Evolutionary conservation across 1,284 basidiomycete species (phyloP), one percentile per base, ranked within the genome.

Genomic region (Ceratobasidium papillatum): DNA sequence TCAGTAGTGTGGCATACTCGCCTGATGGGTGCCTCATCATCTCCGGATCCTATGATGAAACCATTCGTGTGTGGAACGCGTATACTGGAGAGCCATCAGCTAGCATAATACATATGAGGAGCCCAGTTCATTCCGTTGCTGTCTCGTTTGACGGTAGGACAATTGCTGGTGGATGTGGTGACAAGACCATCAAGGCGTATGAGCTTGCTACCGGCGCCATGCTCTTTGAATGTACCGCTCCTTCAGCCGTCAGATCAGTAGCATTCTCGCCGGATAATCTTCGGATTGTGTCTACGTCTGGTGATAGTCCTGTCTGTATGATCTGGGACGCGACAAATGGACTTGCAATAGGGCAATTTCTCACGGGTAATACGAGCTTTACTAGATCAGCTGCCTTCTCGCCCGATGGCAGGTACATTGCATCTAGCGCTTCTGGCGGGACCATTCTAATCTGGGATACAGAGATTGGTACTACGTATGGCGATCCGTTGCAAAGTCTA

Each of bases 181-280:
- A 75, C 59, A 32, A 58, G 34, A 69, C 64, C 7, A 34, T 76
- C 17, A 62, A 56, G 19, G 3, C 75, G n/a, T 76, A 74, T 64
- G 52, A 76, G 69, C 63, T 64, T 8, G 14, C 17, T 8, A 54
- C 45, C 22, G 74, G 64, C 12, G 56, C 51, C 38, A 56, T 32
- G 43, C 43, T 45, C 43, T 45, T 45, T 19, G 12, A 45, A 19
- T 43, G 47, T 19, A 79, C 84, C 59, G 66, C 27, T n/a, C 66
- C 68, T 47, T 9, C 9, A 25, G n/a, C 9, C 63, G 51, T 71
- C 19, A 64, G 12, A 17, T 63, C 59, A 32, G 59, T 63, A 12
- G 36, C 59, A 63, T 63, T 63, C 36, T 63, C 59, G 17, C 59
- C 36, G 17, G 36, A 63, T 63, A 41, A 62, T 22, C 32, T 7